Evolutionary conservation across 345 rosid species (phyloP), one percentile per base, ranked within the genome.

Genomic region (Sisymbrium irio): DNA sequence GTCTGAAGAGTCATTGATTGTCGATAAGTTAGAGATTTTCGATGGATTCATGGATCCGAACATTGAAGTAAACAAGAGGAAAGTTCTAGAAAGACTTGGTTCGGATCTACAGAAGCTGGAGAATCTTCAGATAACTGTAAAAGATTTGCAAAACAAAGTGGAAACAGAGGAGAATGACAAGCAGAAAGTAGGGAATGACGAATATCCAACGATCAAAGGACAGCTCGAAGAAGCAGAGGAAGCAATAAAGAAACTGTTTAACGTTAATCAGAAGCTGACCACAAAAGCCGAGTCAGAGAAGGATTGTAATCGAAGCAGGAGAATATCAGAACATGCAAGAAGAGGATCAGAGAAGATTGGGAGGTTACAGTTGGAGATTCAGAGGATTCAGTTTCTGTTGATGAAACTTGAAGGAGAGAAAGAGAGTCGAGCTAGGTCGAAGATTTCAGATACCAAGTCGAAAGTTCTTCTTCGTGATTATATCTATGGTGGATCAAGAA

Each of bases 191-290:
- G 86, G 85, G 69, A 91, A 82, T 17, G 77, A 85, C 0, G 98
- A 90, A 60, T 85, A 83, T 67, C 83, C 83, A 50, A 84, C 76
- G 3, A 89, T 84, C 71, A 92, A 80, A 82, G 98, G 81, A 63
- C 96, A 96, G 80, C 82, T 96, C 41, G 91, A 85, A 67, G 99
- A 96, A 79, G 84, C 89, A 2, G 89, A 90, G 25, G 91, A 84
- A 53, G 78, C 88, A 45, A 82, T 90, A 44, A 55, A 64, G 63
- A 83, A 86, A 77, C 80, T 92, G 80, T 82, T 83, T 45, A 92
- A 89, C 40, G 81, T 62, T 1, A 95, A 90, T 27, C 82, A 79
- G 56, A 90, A 85, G 66, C 71, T 95, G 77, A 72, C 67, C 57
- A 78, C 82, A 30, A 86, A 82, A 67, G 67, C 76, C 0, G 90